Base-by-base conservation (phyloP, 306 rosid species). In the Luffa acutangula region DNA sequence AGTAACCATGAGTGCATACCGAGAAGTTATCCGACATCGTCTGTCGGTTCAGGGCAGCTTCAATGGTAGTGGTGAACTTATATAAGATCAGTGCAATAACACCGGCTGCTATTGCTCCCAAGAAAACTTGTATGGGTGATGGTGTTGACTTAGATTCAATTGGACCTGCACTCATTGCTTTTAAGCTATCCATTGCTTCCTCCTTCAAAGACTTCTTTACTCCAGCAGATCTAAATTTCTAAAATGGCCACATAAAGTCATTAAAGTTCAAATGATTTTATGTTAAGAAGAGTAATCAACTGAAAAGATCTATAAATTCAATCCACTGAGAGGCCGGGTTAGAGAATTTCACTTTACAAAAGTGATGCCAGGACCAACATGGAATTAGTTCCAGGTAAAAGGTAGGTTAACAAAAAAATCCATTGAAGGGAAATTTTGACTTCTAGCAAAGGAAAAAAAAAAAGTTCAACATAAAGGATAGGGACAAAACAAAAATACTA, bases 181-280 rank as follows among this genome's bases (percentile, higher is more conserved):
- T 95, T 85, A 95, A 85, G 84, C 83, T 89, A 37, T 93, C 93
- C 80, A 93, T 66, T 65, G 97, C 99, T 84, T 93, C 97, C 60
- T 93, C 97, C 84, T 91, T 83, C 71, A 90, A 4, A 5, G 99
- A 86, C 78, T 89, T 88, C 78, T 86, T 88, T 79, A 69, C 92
- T 81, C 94, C 99, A 45, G 87, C 78, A 74, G 99, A 95, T 81
- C 99, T 95, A 79, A 89, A 89, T 95, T 95, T 85, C 99, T 95
- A 81, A 51, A 84, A 85, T 72, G 60, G 83, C 17, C 65, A 75
- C 42, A 51, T 36, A 36, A 75, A n/a, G 58, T 72, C 5, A 75
- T 10, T 17, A n/a, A 75, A 25, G 1, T 14, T 36, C 2, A 1
- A 67, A 42, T 18, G 8, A 4, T 67, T 60, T 33, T 13, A 62